phyloP scores from a whole-genome alignment of 495 filamentous ascomycete species.

The Cryomyces minteri region DNA sequence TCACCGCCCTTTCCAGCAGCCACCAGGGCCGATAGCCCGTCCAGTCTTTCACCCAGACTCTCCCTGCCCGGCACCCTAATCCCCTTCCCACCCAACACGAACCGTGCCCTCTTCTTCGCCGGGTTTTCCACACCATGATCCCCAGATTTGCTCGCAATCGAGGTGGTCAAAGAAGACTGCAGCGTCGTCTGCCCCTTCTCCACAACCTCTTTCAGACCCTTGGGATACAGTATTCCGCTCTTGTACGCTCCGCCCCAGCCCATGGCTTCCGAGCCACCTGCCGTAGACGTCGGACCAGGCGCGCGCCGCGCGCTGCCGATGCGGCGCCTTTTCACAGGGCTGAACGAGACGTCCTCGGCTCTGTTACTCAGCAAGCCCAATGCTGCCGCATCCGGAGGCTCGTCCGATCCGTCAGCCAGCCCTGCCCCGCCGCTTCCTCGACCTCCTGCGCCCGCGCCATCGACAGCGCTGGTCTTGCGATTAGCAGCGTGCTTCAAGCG shows the following conservation, averaged over 20 bases:
- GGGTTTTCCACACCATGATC: conserved; percentile 2
- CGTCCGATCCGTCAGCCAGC: conserved; percentile 1
- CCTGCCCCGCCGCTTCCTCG: neutral
- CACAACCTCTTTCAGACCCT: conserved; percentile 1
- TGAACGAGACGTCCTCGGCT: conserved; percentile 43
- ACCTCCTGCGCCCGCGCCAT: neutral
- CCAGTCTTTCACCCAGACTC: conserved; percentile 5
- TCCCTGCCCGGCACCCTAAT: conserved; percentile 23
- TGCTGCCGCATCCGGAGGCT: conserved; percentile 24
- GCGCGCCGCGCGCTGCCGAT: conserved; percentile 9
- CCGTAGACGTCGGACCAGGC: neutral
- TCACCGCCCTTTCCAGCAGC: too few relatives aligned
- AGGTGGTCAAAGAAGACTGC: neutral
- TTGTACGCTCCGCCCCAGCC: conserved; percentile 23
- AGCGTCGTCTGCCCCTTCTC: conserved; percentile 4
- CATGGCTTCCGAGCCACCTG: conserved; percentile 17
- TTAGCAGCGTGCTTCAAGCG: conserved; percentile 8
- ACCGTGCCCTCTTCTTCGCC: conserved; percentile 21
- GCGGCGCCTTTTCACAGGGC: conserved; percentile 53
- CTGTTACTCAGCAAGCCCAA: conserved; percentile 39
- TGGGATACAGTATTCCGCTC: conserved; percentile 8
- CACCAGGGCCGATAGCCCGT: too few relatives aligned
- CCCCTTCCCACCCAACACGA: conserved; percentile 20
- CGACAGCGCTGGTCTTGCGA: neutral
- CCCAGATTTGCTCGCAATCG: too few relatives aligned